These are phyloP conservation scores for Globisporangium cederbergense DNA, from an alignment of 352 stramenopile species.

Conservation along the genomic window DNA sequence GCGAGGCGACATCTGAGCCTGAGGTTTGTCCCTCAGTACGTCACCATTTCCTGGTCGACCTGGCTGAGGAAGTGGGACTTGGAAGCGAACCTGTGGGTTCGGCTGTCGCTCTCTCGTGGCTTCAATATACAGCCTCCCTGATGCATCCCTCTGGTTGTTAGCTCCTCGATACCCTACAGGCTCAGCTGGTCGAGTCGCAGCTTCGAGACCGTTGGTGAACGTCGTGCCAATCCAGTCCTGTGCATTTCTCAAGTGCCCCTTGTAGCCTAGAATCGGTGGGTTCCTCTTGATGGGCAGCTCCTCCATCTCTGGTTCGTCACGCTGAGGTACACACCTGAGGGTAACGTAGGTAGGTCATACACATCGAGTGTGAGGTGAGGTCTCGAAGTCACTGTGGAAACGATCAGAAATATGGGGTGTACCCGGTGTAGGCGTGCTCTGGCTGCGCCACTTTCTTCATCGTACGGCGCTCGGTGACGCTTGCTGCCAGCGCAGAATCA, in stretches of 20 bases:
- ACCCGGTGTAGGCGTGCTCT: slow-evolving; percentile 70
- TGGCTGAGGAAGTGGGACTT: neutral
- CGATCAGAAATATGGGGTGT: neutral
- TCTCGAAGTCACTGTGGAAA: neutral
- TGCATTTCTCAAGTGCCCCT: slow-evolving; percentile 49
- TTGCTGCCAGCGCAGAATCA: slow-evolving; percentile 28
- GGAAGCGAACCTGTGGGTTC: slow-evolving; percentile 12
- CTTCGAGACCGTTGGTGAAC: slow-evolving; percentile 56
- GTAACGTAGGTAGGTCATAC: neutral
- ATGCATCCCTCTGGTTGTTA: neutral
- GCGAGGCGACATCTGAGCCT: slow-evolving; percentile 4
- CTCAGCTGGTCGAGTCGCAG: slow-evolving; percentile 23
- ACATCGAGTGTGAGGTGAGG: too few species aligned
- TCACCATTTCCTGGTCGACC: neutral
- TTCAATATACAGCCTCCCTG: neutral
- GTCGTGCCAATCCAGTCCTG: slow-evolving; percentile 64
- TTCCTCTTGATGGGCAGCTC: slow-evolving; percentile 21
- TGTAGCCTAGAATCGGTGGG: slow-evolving; percentile 58
- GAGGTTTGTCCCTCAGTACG: neutral
- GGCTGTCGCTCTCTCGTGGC: neutral
- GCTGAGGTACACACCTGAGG: slow-evolving; percentile 27
- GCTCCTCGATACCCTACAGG: slow-evolving; percentile 3
- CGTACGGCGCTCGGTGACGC: slow-evolving; percentile 45
- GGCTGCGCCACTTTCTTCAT: slow-evolving; percentile 71
- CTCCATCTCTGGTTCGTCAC: slow-evolving; percentile 20